Evolutionary conservation across 441 rosid species (phyloP).

Genomic region (Pelargonium exstipulatum): DNA sequence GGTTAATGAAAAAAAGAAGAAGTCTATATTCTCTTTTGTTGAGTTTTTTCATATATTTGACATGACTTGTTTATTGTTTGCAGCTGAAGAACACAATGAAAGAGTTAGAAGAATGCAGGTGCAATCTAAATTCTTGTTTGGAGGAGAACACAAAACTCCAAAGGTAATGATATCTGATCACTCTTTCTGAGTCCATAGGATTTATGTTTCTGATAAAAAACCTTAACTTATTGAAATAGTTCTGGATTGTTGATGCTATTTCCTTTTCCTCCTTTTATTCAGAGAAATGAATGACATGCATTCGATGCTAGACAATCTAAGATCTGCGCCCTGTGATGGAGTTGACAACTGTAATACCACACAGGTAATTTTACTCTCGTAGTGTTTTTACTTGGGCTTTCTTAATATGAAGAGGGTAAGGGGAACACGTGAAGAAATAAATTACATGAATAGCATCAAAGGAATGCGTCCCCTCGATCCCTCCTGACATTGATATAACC

Average conservation of each 20-base stretch:
- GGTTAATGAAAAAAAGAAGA: slow-evolving; percentile 14
- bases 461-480: background rate
- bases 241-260: slow-evolving; percentile 22
- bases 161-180: slow-evolving; percentile 42
- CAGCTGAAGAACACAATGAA: slow-evolving; percentile 55
- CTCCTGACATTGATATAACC: background rate
- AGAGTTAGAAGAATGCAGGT: slow-evolving; percentile 73
- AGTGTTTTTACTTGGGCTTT: background rate
- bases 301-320: slow-evolving; percentile 38
- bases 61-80: slow-evolving; percentile 20
- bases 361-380: slow-evolving; percentile 39
- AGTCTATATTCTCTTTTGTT: slow-evolving; percentile 17
- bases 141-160: slow-evolving; percentile 76
- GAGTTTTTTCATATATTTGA: slow-evolving; percentile 18
- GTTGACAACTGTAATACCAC: slow-evolving; percentile 25
- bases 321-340: slow-evolving; percentile 33
- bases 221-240: slow-evolving; percentile 7
- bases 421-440: background rate
- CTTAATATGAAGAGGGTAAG: background rate
- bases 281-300: slow-evolving; percentile 67
- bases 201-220: slow-evolving; percentile 15
- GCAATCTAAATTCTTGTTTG: slow-evolving; percentile 58
- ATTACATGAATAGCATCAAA: background rate
- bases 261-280: slow-evolving; percentile 29
- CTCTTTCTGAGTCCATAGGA: slow-evolving; percentile 19